phyloP scores from a whole-genome alignment of 495 filamentous ascomycete species.

The Talaromyces trachyspermus region DNA sequence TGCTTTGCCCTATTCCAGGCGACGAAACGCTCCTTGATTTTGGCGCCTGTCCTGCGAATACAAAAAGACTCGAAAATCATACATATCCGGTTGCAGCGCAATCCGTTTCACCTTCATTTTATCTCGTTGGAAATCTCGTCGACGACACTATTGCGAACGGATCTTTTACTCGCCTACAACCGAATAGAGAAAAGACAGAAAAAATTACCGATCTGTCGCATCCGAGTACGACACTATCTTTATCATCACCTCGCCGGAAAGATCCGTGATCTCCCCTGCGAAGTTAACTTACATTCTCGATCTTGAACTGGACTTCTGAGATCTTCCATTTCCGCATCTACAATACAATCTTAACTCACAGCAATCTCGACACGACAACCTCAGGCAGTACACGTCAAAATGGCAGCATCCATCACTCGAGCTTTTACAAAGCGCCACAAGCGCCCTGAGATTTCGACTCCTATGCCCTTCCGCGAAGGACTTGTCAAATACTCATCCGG shows the following conservation, averaged over 20 bases:
- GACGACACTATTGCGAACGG: too few relatives aligned
- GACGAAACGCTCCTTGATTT: neutral
- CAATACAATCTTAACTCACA: neutral
- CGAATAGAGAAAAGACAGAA: too few relatives aligned
- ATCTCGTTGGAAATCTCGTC: too few relatives aligned
- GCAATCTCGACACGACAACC: neutral
- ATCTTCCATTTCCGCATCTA: too few relatives aligned
- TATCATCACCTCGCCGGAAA: neutral
- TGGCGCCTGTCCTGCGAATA: neutral
- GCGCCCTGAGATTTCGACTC: slow-evolving; percentile 40
- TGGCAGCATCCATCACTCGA: slow-evolving; percentile 47
- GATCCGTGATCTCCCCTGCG: too few relatives aligned
- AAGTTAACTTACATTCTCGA: too few relatives aligned
- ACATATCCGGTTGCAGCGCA: slow-evolving; percentile 2
- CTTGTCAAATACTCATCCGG: slow-evolving; percentile 40
- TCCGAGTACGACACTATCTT: too few relatives aligned
- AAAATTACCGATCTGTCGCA: too few relatives aligned
- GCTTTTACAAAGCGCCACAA: slow-evolving; percentile 59
- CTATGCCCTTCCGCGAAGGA: slow-evolving; percentile 42
- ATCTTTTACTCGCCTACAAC: too few relatives aligned
- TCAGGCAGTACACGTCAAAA: slow-evolving; percentile 13
- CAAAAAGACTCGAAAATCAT: neutral
- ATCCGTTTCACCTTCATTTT: slow-evolving; percentile 4
- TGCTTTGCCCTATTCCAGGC: slow-evolving; percentile 6
- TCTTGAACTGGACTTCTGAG: slow-evolving; percentile 3